Conservation (phyloP, 805 yeast species). For the Wickerhamiella kazuoi region DNA sequence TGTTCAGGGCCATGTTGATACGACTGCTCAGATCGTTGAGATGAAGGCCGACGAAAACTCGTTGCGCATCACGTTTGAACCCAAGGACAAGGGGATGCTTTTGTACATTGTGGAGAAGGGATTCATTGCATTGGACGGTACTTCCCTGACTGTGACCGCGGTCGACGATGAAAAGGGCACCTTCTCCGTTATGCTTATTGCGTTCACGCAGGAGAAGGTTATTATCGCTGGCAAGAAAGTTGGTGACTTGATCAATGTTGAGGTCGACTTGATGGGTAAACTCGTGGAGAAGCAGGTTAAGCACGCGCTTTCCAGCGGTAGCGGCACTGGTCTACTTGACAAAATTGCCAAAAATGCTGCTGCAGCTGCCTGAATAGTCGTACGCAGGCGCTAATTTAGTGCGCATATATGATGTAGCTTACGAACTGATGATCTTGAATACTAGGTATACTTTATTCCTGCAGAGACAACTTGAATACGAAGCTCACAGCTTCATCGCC, state of each 20-base stretch:
- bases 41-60: constrained; percentile 53
- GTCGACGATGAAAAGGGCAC: constrained; percentile 42
- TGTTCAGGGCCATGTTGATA: constrained; percentile 96
- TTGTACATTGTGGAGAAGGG: constrained; percentile 89
- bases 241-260: constrained; percentile 65
- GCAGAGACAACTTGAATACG: constrained; percentile 40
- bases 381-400: too few species aligned
- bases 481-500: constrained; percentile 94
- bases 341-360: background rate
- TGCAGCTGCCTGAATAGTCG: too few species aligned
- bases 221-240: constrained; percentile 45
- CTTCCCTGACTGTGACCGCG: constrained; percentile 70
- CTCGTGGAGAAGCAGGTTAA: constrained; percentile 72
- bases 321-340: background rate
- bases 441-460: too few species aligned
- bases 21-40: constrained; percentile 49
- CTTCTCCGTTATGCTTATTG: constrained; percentile 79
- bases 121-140: constrained; percentile 82
- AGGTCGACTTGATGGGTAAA: constrained; percentile 90
- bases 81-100: constrained; percentile 40
- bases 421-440: background rate
- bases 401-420: background rate
- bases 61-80: constrained; percentile 51
- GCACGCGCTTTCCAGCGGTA: constrained; percentile 27
- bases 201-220: constrained; percentile 74